These are phyloP conservation scores for Schizophyllum commune DNA, from an alignment of 1,284 basidiomycete genomes.

Conservation along the genomic window DNA sequence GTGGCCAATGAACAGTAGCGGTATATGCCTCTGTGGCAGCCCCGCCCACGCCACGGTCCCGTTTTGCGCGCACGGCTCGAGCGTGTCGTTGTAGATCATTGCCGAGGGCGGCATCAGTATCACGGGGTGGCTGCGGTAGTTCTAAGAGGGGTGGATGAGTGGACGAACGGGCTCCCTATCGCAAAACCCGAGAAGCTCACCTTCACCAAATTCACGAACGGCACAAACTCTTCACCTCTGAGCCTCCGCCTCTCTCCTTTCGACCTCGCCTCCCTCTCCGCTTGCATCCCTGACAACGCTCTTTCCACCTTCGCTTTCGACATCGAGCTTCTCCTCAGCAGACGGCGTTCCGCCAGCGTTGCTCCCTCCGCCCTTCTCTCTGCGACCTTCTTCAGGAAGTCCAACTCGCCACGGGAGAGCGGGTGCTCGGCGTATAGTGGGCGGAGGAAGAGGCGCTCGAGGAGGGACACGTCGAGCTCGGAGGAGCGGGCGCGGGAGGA, in stretches of 20 bases:
- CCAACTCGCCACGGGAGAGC: not conserved
- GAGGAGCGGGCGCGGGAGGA: constrained; percentile 32
- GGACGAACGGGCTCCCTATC: too few relatives aligned
- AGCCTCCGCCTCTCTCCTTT: too few relatives aligned
- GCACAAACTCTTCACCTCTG: constrained; percentile 20
- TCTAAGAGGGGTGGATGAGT: constrained; percentile 15
- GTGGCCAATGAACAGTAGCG: constrained; percentile 34
- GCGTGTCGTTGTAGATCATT: constrained; percentile 36
- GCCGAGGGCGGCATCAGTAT: constrained; percentile 45
- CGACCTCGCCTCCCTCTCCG: not conserved
- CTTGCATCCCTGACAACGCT: not conserved
- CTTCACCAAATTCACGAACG: constrained; percentile 33
- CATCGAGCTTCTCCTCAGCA: too few relatives aligned
- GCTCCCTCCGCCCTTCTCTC: too few relatives aligned
- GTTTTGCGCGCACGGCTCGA: constrained; percentile 34
- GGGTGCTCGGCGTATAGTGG: constrained; percentile 25
- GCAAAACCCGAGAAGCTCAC: too few relatives aligned
- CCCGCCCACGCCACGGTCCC: constrained; percentile 32
- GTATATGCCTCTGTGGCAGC: constrained; percentile 26
- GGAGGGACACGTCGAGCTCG: constrained; percentile 39
- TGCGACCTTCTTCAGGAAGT: too few relatives aligned
- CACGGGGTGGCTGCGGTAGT: constrained; percentile 38
- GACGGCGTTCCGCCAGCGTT: too few relatives aligned
- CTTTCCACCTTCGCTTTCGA: too few relatives aligned
- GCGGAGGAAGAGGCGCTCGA: constrained; percentile 37